Evolutionary conservation across 371 early-diverging fungal genomes (phyloP).

Genomic region (Syncephalastrum contaminatum): DNA sequence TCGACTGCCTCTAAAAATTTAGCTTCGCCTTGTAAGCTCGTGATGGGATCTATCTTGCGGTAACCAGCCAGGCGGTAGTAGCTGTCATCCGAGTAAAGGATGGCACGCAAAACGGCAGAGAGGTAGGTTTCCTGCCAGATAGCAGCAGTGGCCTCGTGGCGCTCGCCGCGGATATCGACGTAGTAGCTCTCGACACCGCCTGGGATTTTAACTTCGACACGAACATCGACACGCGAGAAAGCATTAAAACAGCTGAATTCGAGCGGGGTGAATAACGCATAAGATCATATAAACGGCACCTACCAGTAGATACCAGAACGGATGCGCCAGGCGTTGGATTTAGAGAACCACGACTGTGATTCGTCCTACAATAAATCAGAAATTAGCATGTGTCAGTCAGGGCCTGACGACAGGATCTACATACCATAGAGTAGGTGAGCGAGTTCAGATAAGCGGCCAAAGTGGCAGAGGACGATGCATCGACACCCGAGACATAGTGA

Average conservation of each 20-base stretch:
- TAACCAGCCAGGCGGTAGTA: conserved; percentile 85
- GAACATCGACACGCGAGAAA: conserved; percentile 92
- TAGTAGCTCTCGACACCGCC: conserved; percentile 95
- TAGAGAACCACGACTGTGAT: conserved; percentile 69
- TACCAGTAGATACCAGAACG: conserved; percentile 75
- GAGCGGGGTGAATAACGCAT: background rate
- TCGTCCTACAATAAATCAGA: conserved; percentile 50
- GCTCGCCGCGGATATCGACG: conserved; percentile 79
- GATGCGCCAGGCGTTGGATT: conserved; percentile 67
- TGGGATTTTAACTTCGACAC: conserved; percentile 97
- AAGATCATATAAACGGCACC: background rate
- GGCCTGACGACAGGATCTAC: background rate
- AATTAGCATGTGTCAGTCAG: background rate
- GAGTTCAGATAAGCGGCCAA: conserved; percentile 95
- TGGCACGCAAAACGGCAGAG: conserved; percentile 84
- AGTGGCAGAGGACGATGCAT: conserved; percentile 93
- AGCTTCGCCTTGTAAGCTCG: conserved; percentile 68
- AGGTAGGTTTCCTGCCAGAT: conserved; percentile 92
- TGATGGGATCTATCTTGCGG: conserved; percentile 83
- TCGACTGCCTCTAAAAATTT: conserved; percentile 83
- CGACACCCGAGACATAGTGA: conserved; percentile 90
- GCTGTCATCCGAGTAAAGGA: conserved; percentile 86
- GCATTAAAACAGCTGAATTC: conserved; percentile 87
- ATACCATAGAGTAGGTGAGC: conserved; percentile 87
- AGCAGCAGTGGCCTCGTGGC: conserved; percentile 72